Evolutionary conservation across 2,329 filamentous ascomycete genomes (phyloP).

Genomic region (Fusarium phyllophilum): DNA sequence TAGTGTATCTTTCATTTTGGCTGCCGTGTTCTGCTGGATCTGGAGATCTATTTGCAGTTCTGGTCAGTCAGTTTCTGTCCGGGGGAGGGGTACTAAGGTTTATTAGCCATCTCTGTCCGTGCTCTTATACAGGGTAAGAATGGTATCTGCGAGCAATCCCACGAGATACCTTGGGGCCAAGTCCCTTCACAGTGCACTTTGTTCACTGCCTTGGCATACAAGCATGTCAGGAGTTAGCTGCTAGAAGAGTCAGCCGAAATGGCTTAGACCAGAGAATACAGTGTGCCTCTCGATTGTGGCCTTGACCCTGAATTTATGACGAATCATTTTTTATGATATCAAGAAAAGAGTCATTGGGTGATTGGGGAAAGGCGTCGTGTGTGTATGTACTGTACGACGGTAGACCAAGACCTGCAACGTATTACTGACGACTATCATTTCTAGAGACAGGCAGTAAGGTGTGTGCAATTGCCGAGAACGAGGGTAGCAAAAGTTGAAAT

Average conservation of each 20-base stretch:
- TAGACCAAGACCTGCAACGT: slow-evolving; percentile 20
- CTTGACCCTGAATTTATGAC: slow-evolving; percentile 35
- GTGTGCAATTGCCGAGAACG: slow-evolving; percentile 16
- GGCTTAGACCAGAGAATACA: neutral
- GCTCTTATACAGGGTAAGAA: slow-evolving; percentile 12
- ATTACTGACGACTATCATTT: slow-evolving; percentile 21
- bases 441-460: neutral
- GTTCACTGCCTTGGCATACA: neutral
- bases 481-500: slow-evolving; percentile 3
- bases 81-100: slow-evolving; percentile 29
- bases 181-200: slow-evolving; percentile 32
- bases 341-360: slow-evolving; percentile 3
- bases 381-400: neutral
- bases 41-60: slow-evolving; percentile 33
- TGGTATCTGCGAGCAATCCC: neutral
- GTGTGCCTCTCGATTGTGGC: neutral
- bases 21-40: slow-evolving; percentile 34
- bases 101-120: slow-evolving; percentile 1
- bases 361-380: neutral
- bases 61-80: slow-evolving; percentile 4
- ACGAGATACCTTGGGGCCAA: slow-evolving; percentile 6
- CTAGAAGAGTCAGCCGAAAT: slow-evolving; percentile 25
- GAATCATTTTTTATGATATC: slow-evolving; percentile 37
- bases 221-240: slow-evolving; percentile 6
- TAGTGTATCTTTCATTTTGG: slow-evolving; percentile 13